Conservation (phyloP, 257 asterid species). For the Primulina tabacum region DNA sequence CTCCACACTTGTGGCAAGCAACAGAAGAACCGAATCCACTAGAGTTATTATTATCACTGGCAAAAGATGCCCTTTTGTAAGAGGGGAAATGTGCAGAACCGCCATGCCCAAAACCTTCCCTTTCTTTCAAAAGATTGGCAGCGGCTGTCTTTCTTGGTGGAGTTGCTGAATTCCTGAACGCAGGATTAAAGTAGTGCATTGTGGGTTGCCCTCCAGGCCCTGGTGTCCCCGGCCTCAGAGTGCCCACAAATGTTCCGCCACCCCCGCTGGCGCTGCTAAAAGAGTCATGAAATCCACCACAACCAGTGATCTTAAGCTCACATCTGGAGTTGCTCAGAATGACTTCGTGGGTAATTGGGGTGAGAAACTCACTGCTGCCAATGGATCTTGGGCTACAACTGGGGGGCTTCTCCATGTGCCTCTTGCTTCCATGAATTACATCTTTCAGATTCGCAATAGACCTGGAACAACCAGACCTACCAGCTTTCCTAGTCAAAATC, state of each 20-base stretch:
- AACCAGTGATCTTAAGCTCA: constrained; percentile 59
- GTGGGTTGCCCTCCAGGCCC: constrained; percentile 68
- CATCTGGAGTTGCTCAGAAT: constrained; percentile 47
- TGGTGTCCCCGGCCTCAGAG: constrained; percentile 76
- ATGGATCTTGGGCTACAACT: constrained; percentile 41
- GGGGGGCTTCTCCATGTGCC: constrained; percentile 27
- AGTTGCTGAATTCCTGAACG: constrained; percentile 39
- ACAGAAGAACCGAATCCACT: constrained; percentile 15
- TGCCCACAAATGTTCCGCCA: constrained; percentile 43
- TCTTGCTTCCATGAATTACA: constrained; percentile 37
- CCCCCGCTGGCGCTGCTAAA: constrained; percentile 20
- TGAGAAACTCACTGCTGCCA: constrained; percentile 52
- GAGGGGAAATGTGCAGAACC: constrained; percentile 26
- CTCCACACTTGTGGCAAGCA: constrained; percentile 79
- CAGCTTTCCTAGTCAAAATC: constrained; percentile 31
- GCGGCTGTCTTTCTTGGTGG: constrained; percentile 47
- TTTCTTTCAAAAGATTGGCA: constrained; percentile 30
- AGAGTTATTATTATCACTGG: constrained; percentile 39
- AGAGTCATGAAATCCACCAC: constrained; percentile 42
- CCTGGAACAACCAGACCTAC: constrained; percentile 44
- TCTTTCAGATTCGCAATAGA: constrained; percentile 38
- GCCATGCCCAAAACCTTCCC: constrained; percentile 31
- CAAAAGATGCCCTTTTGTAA: constrained; percentile 41
- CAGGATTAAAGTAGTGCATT: constrained; percentile 63
- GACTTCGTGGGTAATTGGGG: constrained; percentile 63